Evolutionary conservation across 23 red algal species (phyloP), one percentile per base, ranked within the genome.

Genomic region (Gracilaria caudata): DNA sequence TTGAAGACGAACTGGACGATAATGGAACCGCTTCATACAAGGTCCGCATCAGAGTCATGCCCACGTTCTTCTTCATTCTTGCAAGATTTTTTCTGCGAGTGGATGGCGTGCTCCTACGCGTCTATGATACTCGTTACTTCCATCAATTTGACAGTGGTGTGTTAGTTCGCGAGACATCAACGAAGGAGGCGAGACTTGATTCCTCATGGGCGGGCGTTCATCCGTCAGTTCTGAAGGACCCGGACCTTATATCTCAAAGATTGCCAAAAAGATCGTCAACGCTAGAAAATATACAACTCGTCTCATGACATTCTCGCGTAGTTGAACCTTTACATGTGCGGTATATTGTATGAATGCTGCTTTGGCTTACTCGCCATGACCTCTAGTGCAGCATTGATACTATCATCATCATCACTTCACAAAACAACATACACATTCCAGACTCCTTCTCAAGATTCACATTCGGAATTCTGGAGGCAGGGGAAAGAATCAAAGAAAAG

Each of bases 1-100:
- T 89, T 40, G 96, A 98, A 68, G 96, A 98, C 68, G 96, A 98
- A 66, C 24, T 98, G 17, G 96, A 98, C 83, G 96, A 98, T 61
- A 91, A 98, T 68, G 96, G 96, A 43, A 68, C 88, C 38, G 79
- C 92, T 19, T 65, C 81, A 7, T 84, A 87, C 54, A 92, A 79
- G 21, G 96, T 98, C 24, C 92, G 88, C 38, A 85, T 95, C 47
- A 75, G 96, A 35, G 91, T 98, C 25, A 93, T 93, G 92, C 86
- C 84, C 0, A 83, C 76, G 19, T 98, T 83, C 57, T 82, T 94
- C 68, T 95, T 94, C 65, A 63, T 93, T 25, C 86, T 98, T 37
- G 83, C 87, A 39, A 80, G 96, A 20, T 93, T 98, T 68, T 95
- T 93, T 78, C 71, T 98, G 36, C 86, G 96, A 24, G 88, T 98